Conservation (phyloP, 1,139 yeast genomes). For the Saccharomyces hybrid region DNA sequence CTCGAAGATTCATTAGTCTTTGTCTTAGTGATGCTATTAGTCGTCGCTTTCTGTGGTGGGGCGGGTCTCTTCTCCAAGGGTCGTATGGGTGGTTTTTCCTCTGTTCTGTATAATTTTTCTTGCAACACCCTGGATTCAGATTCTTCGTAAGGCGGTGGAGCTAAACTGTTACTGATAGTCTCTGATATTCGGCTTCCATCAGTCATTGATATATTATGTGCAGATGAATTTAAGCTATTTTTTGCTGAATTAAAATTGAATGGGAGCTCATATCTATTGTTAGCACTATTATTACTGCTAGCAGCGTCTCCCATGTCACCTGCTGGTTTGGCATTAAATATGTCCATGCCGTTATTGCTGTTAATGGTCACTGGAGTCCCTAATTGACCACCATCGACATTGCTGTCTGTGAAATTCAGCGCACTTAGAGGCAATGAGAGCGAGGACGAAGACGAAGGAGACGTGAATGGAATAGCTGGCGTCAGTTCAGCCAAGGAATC, state of each 20-base stretch:
- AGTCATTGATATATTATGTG: neutral
- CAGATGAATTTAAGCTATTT: neutral
- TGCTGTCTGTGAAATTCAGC: neutral
- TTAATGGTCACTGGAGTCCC: slow-evolving; percentile 5
- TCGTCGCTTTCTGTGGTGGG: neutral
- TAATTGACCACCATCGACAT: neutral
- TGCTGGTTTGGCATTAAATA: neutral
- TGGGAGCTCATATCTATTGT: neutral
- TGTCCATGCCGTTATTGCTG: slow-evolving; percentile 1
- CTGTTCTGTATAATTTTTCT: slow-evolving; percentile 17
- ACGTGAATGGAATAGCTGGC: neutral
- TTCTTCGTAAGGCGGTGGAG: slow-evolving; percentile 18
- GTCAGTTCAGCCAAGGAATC: neutral
- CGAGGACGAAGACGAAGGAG: neutral
- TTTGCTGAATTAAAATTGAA: slow-evolving; percentile 3
- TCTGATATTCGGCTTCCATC: neutral
- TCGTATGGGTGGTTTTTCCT: slow-evolving; percentile 4
- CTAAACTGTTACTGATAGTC: slow-evolving; percentile 3
- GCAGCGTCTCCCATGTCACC: neutral
- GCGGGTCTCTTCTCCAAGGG: neutral
- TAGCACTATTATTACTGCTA: neutral
- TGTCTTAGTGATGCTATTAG: neutral
- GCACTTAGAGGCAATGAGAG: neutral
- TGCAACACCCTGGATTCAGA: slow-evolving; percentile 12
- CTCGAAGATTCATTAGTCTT: neutral